Percentiles rank a stretch among this genome's conserved stretches.
Evolutionary conservation across 129 eudicot species (phyloP).

Genomic region (Flaveria trinervia): DNA sequence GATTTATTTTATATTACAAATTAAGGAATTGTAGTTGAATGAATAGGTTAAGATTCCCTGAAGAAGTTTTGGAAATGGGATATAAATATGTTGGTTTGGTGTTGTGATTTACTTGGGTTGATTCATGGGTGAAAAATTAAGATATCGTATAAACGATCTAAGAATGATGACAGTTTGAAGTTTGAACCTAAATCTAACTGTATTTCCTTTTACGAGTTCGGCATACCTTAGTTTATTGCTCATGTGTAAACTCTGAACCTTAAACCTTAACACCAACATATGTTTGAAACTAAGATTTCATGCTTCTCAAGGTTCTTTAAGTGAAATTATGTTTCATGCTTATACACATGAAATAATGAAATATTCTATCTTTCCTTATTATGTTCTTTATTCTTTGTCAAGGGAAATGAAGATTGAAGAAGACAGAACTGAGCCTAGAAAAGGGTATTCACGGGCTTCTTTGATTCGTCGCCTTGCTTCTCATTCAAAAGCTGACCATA

Average conservation of each 20-base stretch:
- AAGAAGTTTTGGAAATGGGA: not conserved
- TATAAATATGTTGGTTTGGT: no score
- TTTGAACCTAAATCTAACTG: no score
- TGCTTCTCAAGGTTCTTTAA: not conserved
- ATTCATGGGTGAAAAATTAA: no score
- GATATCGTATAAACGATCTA: no score
- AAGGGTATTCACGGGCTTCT: conserved; percentile 47
- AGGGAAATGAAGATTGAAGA: conserved; percentile 97
- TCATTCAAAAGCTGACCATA: not conserved
- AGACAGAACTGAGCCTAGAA: conserved; percentile 85
- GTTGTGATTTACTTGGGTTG: no score
- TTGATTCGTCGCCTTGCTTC: conserved; percentile 7
- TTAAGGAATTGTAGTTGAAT: conserved; percentile 12
- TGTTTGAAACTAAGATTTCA: no score
- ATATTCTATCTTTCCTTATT: conserved; percentile 16
- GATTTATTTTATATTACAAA: not conserved
- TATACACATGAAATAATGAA: not conserved
- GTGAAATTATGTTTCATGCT: not conserved
- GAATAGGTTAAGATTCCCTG: not conserved
- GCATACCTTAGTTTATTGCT: no score
- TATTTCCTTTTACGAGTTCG: no score
- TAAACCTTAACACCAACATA: no score
- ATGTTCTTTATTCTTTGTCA: conserved; percentile 16
- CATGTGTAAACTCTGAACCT: no score
- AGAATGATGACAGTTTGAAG: no score